phyloP scores from a whole-genome alignment of 2,329 filamentous ascomycete genomes.

The Aureobasidium namibiae region DNA sequence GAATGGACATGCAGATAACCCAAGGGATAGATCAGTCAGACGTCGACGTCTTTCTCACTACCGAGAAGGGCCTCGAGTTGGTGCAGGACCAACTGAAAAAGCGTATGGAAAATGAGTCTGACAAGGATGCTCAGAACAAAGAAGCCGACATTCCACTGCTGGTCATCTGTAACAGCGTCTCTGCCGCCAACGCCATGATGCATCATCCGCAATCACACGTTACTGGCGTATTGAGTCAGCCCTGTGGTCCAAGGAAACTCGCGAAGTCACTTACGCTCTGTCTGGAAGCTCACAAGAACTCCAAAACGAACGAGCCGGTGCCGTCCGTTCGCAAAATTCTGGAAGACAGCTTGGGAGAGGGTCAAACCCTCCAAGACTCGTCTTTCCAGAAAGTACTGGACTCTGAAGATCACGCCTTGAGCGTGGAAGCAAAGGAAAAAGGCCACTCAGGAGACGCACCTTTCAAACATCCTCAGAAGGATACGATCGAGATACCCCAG shows the following conservation, averaged over 20 bases:
- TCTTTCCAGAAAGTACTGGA: neutral
- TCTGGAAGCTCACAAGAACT: neutral
- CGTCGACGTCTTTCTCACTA: conserved; percentile 10
- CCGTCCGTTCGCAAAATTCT: neutral
- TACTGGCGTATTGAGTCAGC: neutral
- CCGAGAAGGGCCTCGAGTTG: neutral
- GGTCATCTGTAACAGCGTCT: conserved; percentile 8
- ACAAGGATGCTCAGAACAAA: neutral
- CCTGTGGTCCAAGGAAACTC: conserved; percentile 17
- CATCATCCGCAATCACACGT: neutral
- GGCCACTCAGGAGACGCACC: neutral
- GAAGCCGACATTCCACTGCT: neutral
- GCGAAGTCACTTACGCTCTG: conserved; percentile 15
- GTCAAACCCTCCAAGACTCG: neutral
- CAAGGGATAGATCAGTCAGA: neutral
- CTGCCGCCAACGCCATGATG: conserved; percentile 8
- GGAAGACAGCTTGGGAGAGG: neutral
- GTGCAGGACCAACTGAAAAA: neutral
- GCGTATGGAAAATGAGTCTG: neutral
- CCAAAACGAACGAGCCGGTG: neutral
- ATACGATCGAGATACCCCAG: neutral
- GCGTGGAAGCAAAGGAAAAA: neutral
- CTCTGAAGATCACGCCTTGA: neutral
- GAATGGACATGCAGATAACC: conserved; percentile 7
- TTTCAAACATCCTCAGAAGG: neutral